Base-by-base conservation (phyloP, 2,329 filamentous ascomycete species). In the Emmonsiellopsis sp. region DNA sequence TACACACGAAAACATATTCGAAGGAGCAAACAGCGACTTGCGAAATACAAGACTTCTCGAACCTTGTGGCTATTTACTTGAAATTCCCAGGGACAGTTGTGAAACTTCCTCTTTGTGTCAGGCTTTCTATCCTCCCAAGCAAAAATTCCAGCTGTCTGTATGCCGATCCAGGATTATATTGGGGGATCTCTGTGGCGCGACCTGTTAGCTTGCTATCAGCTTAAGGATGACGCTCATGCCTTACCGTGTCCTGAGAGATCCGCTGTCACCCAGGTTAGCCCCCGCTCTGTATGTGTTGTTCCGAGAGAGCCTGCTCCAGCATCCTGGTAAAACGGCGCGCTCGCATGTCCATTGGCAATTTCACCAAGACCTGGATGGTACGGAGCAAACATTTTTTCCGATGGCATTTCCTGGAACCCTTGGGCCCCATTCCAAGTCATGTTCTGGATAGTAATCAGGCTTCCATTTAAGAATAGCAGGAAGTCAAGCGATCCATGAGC, bases 401-500 rank as follows among this genome's bases (percentile, higher is more conserved):
- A 65, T 0, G 87, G 87, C 0, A 70, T 67, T 1, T 67, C 64
- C 59, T 84, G 79, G 74, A 92, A 91, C 0, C 87, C 88, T 50
- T 86, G 80, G 44, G 76, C 66, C 5, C 86, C 86, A 54, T 81
- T 81, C 82, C 83, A 92, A 0, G 86, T 90, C 82, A 91, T 88
- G 72, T 90, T 90, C 65, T 92, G 87, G 55, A 91, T 83, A 1
- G 79, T 78, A 5, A 89, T 73, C 1, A 92, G 74, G 0, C 85
- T 85, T n/a, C 86, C 86, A 65, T 87, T 85, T 61, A 77, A 73
- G 34, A 85, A 73, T 7, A 89, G 76, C 55, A 87, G 76, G 64
- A 79, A 86, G 69, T 90, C 88, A 8, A 85, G 77, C 45, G 79
- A 71, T 9, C 86, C 87, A 63, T 91, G 86, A 2, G 77, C 84